These are phyloP conservation scores for Saccharomycopsis olivae DNA, from an alignment of 805 yeast genomes.

Conservation along the genomic window DNA sequence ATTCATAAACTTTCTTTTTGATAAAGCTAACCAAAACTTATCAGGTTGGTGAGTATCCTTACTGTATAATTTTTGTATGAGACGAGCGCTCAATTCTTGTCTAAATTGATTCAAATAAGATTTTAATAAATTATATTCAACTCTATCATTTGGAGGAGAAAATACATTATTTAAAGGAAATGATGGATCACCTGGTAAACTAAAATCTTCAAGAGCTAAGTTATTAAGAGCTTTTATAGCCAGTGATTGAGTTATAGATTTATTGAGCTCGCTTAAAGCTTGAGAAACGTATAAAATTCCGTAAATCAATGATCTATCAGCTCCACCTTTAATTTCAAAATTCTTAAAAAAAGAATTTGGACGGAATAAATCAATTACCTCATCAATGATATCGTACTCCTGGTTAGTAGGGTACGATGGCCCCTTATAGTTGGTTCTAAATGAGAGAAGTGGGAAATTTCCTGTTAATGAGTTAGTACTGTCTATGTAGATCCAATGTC, in stretches of 20 bases:
- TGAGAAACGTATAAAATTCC: constrained; percentile 87
- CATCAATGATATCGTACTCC: constrained; percentile 88
- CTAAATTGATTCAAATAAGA: constrained; percentile 84
- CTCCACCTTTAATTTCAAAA: constrained; percentile 92
- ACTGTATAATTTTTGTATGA: constrained; percentile 61
- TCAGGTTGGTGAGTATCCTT: constrained; percentile 57
- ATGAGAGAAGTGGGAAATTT: constrained; percentile 75
- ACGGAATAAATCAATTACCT: constrained; percentile 79
- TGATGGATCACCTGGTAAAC: constrained; percentile 91
- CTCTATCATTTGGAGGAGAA: constrained; percentile 64
- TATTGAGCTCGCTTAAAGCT: constrained; percentile 56
- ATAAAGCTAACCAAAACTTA: constrained; percentile 92
- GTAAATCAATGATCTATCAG: constrained; percentile 86
- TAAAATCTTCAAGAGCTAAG: constrained; percentile 75
- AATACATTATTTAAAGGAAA: constrained; percentile 78
- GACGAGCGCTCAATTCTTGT: constrained; percentile 80
- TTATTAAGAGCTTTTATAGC: constrained; percentile 67
- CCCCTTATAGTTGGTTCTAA: constrained; percentile 77
- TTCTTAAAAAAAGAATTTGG: constrained; percentile 95
- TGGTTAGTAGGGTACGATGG: constrained; percentile 75
- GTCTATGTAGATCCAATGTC: too few species aligned
- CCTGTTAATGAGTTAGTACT: too few species aligned
- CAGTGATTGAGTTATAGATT: constrained; percentile 40
- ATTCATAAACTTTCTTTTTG: constrained; percentile 93
- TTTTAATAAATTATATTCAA: constrained; percentile 71